Evolutionary conservation across 352 stramenopile species (phyloP).

Genomic region (Globisporangium megalacanthum): DNA sequence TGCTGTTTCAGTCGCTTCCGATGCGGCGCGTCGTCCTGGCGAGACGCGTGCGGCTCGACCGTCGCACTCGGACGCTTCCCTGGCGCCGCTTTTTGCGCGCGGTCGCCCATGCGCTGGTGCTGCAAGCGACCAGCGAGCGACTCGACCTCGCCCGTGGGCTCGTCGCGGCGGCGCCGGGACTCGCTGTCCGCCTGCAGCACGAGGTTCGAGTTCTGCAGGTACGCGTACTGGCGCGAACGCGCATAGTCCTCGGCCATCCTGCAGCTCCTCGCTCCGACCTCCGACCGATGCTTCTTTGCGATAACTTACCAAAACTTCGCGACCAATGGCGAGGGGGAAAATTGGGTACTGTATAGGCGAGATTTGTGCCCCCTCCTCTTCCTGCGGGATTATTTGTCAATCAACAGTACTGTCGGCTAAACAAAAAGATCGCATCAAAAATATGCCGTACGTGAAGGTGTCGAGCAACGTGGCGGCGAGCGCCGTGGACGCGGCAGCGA

Average conservation of each 20-base stretch:
- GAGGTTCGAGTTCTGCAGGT: conserved; percentile 92
- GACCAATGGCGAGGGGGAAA: too few species aligned
- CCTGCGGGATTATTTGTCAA: not conserved
- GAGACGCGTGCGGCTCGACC: not conserved
- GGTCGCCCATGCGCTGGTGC: conserved; percentile 78
- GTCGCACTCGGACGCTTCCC: conserved; percentile 17
- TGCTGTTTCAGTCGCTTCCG: not conserved
- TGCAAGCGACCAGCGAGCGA: conserved; percentile 64
- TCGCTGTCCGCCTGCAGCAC: conserved; percentile 91
- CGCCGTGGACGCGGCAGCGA: conserved; percentile 22
- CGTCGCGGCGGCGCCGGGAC: conserved; percentile 66
- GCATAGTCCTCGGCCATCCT: conserved; percentile 87
- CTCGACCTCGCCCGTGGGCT: conserved; percentile 86
- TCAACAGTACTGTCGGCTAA: not conserved
- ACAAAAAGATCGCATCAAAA: not conserved
- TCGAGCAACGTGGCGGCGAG: conserved; percentile 40
- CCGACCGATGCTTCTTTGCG: too few species aligned
- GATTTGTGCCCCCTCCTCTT: too few species aligned
- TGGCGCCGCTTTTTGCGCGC: conserved; percentile 57
- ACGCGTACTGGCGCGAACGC: conserved; percentile 89
- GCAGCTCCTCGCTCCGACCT: not conserved
- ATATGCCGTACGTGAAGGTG: conserved; percentile 48
- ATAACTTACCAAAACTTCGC: too few species aligned
- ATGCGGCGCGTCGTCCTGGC: not conserved
- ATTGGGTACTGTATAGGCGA: too few species aligned